These are phyloP conservation scores for Spergularia marina DNA, from an alignment of 148 eudicot genomes.

Conservation along the genomic window DNA sequence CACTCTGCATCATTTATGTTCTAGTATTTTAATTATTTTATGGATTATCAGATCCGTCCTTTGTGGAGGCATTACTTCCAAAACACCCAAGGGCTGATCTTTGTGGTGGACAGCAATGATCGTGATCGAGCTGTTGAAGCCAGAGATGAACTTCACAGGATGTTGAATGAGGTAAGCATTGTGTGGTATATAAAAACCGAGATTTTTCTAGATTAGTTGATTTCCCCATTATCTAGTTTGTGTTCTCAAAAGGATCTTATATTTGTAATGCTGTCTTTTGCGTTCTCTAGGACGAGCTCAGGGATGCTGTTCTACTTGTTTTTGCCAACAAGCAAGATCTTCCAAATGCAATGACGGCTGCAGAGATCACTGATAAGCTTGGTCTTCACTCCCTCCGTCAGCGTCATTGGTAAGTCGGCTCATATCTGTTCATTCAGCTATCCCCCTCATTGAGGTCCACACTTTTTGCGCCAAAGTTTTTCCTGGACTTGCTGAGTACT, in stretches of 20 bases:
- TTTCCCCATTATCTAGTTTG: neutral
- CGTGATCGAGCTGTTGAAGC: constrained; percentile 62
- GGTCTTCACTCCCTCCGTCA: constrained; percentile 69
- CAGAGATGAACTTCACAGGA: constrained; percentile 61
- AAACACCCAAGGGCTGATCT: constrained; percentile 65
- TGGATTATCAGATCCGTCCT: constrained; percentile 45
- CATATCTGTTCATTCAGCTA: no score
- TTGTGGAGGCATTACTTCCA: constrained; percentile 67
- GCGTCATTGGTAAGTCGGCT: constrained; percentile 48
- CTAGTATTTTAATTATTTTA: neutral
- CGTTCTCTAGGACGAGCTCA: constrained; percentile 46
- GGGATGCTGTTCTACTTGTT: constrained; percentile 57
- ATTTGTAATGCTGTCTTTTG: neutral
- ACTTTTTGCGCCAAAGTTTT: neutral
- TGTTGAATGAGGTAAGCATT: constrained; percentile 51
- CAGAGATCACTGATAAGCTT: constrained; percentile 60
- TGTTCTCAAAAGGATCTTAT: neutral
- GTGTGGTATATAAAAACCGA: neutral
- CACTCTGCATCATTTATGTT: no score
- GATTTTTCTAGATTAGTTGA: neutral
- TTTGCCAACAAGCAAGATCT: constrained; percentile 73
- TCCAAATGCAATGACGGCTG: constrained; percentile 62
- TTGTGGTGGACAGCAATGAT: constrained; percentile 65
- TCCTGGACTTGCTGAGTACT: neutral
- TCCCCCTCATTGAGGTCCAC: no score